Evolutionary conservation across 768 basidiomycete genomes (phyloP).

Genomic region (Mycena metata): DNA sequence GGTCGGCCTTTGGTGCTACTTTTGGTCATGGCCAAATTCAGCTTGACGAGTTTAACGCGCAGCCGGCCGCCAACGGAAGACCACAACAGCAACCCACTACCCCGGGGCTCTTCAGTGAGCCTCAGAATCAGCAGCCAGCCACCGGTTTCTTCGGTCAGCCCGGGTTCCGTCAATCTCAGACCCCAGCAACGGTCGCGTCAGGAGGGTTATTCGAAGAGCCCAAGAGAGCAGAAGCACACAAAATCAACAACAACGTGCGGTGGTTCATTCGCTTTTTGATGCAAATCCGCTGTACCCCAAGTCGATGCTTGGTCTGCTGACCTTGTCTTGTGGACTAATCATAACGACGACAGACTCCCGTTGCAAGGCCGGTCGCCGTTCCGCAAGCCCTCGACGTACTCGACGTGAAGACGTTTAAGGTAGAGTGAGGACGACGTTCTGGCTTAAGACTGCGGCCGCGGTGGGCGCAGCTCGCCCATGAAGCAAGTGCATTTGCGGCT

Average conservation of each 20-base stretch:
- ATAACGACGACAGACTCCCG: too few species aligned
- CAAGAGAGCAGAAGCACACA: constrained; percentile 38
- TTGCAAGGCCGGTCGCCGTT: too few species aligned
- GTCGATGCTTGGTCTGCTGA: too few species aligned
- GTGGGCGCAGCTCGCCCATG: too few species aligned
- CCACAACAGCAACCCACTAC: constrained; percentile 40
- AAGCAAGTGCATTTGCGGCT: too few species aligned
- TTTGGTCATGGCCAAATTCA: too few species aligned
- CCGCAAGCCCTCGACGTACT: too few species aligned
- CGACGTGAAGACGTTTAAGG: too few species aligned
- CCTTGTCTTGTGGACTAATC: too few species aligned
- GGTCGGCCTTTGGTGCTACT: constrained; percentile 39
- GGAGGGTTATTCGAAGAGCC: constrained; percentile 48
- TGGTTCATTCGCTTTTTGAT: constrained; percentile 34
- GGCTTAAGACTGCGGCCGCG: too few species aligned
- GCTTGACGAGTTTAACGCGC: constrained; percentile 38
- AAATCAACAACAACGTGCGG: constrained; percentile 41
- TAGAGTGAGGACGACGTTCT: too few species aligned
- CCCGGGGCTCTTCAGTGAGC: constrained; percentile 50
- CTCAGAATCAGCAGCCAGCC: constrained; percentile 44
- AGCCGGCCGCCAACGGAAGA: constrained; percentile 49
- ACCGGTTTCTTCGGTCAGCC: constrained; percentile 39
- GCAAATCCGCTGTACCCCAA: too few species aligned
- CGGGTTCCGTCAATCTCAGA: constrained; percentile 45
- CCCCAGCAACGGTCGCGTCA: constrained; percentile 37